phyloP scores from a whole-genome alignment of 2,329 filamentous ascomycete species.

The Diaporthe sp. region DNA sequence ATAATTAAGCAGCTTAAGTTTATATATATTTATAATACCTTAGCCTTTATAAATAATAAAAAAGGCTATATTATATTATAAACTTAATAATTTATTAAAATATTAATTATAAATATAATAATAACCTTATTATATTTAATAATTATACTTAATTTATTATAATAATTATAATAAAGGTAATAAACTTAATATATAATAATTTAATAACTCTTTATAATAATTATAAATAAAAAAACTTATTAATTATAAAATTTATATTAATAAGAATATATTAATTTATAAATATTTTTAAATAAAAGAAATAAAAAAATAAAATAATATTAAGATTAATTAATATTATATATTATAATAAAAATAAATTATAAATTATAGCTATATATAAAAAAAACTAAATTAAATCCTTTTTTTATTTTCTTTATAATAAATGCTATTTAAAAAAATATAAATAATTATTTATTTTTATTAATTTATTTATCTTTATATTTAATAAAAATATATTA shows the following conservation, averaged over 20 bases:
- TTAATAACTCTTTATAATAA: neutral
- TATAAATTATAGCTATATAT: no score
- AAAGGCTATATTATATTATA: neutral
- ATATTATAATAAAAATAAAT: no score
- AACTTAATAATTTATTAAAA: rapidly evolving
- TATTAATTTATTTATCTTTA: no score
- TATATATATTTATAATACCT: neutral
- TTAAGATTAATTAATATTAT: no score
- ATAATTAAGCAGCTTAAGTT: neutral
- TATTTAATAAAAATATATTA: no score
- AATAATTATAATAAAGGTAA: neutral
- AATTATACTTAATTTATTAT: rapidly evolving
- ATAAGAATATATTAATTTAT: neutral
- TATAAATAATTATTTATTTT: no score
- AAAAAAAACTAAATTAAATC: no score
- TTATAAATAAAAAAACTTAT: neutral
- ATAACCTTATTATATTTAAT: neutral
- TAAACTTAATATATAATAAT: neutral
- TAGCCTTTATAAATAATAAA: neutral
- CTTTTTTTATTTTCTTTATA: no score
- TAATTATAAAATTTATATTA: neutral
- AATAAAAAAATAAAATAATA: no score
- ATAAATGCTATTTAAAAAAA: rapidly evolving
- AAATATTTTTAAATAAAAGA: rapidly evolving
- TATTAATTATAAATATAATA: neutral